Evolutionary conservation across 306 rosid species (phyloP), one percentile per base, ranked within the genome.

Genomic region (Dalbergia cultrata): DNA sequence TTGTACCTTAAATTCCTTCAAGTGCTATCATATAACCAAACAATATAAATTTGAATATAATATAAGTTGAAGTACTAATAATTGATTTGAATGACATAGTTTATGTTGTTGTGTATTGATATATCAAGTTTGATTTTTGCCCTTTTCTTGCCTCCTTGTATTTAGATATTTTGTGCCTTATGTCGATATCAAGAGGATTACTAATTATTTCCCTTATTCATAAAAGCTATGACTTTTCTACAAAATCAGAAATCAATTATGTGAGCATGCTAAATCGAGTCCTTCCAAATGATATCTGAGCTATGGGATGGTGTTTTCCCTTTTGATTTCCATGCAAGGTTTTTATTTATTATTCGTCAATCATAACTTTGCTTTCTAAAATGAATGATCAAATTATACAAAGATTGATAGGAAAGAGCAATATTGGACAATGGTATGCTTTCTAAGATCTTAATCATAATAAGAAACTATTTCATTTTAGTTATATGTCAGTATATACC

Each of bases 301-400:
- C 93, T 81, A 59, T 95, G 74, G 93, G 95, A 75, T 95, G 99
- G 97, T 93, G 89, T 83, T 74, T 89, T 88, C 75, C 94, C 99
- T 49, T 68, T 86, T 67, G 94, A 81, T 84, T 95, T 90, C 83
- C 95, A 91, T 91, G 97, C 99, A 41, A 95, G 99, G 99, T 95
- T 84, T 80, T 88, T 75, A 49, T 81, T 53, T 80, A 67, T 75
- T 87, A 33, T 75, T 53, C 64, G 69, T 22, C 26, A 22, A 22
- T 22, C 26, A 22, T 37, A 75, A 33, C n/a, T 82, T 62, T 21
- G 26, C 53, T 52, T 67, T 67, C 35, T 86, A 13, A 76, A 71
- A 47, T 86, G 75, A 22, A 65, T 61, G 37, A 62, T 82, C 50
- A 45, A 56, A 41, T 52, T 49, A 54, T 74, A 57, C 14, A 61